phyloP scores from a whole-genome alignment of 176 grass and related monocot genomes.

The Saccharum spontaneum region DNA sequence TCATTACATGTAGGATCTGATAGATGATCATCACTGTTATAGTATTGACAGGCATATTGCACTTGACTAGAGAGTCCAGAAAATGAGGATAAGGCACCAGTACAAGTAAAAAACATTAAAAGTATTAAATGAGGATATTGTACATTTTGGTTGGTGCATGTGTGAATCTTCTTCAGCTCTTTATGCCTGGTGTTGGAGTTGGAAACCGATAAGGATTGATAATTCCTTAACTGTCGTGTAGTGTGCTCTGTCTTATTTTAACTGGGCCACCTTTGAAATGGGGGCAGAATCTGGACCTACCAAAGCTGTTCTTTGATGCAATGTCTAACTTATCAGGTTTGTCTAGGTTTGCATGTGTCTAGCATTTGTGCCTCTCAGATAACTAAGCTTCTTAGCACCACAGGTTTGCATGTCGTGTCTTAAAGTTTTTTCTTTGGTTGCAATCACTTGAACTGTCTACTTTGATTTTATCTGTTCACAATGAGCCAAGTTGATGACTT shows the following conservation, averaged over 20 bases:
- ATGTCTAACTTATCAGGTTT: constrained; percentile 10
- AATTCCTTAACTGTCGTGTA: background rate
- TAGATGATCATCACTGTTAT: background rate
- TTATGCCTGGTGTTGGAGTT: background rate
- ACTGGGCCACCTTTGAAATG: background rate
- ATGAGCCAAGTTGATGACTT: background rate
- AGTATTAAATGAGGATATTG: background rate
- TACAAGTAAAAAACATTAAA: background rate
- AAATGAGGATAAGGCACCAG: background rate
- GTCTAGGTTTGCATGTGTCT: constrained; percentile 15
- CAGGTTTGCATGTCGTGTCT: background rate
- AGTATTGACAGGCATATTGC: background rate
- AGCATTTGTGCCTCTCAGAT: background rate
- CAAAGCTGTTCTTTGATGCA: background rate
- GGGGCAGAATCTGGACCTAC: background rate
- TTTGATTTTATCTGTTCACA: constrained; percentile 4
- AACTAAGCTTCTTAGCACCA: background rate
- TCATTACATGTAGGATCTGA: constrained; percentile 29
- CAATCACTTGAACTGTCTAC: background rate
- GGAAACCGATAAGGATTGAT: constrained; percentile 9
- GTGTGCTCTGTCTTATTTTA: background rate
- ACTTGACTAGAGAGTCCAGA: background rate
- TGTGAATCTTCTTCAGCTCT: constrained; percentile 7
- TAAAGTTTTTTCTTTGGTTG: constrained; percentile 4
- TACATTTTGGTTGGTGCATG: background rate